Percentiles rank a stretch among this genome's conserved stretches.
phyloP scores from a whole-genome alignment of 768 basidiomycete genomes.

The Phanerodontia chrysosporium region DNA sequence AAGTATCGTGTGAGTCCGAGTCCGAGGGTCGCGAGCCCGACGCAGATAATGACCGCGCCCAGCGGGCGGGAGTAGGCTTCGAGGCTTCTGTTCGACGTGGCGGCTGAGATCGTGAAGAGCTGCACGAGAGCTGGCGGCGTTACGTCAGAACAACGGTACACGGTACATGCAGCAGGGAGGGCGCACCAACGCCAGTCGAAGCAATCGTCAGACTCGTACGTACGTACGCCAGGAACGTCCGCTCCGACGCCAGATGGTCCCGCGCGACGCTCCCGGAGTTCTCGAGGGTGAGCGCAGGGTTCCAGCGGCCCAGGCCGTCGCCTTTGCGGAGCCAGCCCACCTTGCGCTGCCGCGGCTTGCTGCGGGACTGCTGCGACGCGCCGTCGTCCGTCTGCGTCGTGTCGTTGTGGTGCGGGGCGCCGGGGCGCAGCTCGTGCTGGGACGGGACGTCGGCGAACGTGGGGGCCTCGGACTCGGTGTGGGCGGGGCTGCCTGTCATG shows the following conservation, averaged over 20 bases:
- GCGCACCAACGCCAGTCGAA: conserved; percentile 46
- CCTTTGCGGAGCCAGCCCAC: background rate
- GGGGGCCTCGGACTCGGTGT: too few species aligned
- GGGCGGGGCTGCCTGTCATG: too few species aligned
- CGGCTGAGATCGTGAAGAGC: conserved; percentile 37
- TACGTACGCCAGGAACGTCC: conserved; percentile 50
- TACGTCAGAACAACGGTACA: background rate
- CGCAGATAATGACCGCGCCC: conserved; percentile 35
- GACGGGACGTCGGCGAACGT: too few species aligned
- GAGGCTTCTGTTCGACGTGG: conserved; percentile 15
- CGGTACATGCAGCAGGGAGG: background rate
- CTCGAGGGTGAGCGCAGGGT: conserved; percentile 32
- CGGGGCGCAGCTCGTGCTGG: too few species aligned
- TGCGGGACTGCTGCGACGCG: background rate
- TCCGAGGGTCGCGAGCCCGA: conserved; percentile 33
- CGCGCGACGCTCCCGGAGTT: conserved; percentile 48
- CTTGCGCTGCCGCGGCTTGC: background rate
- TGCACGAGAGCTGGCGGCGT: conserved; percentile 39
- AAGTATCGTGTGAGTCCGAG: conserved; percentile 36
- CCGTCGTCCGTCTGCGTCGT: background rate
- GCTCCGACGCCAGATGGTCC: conserved; percentile 48
- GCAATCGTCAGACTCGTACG: conserved; percentile 46
- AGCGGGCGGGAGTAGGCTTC: conserved; percentile 37
- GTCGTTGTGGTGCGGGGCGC: too few species aligned
- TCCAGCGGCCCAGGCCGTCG: conserved; percentile 7